phyloP scores from a whole-genome alignment of 495 filamentous ascomycete genomes.

The Daldinia grandis region DNA sequence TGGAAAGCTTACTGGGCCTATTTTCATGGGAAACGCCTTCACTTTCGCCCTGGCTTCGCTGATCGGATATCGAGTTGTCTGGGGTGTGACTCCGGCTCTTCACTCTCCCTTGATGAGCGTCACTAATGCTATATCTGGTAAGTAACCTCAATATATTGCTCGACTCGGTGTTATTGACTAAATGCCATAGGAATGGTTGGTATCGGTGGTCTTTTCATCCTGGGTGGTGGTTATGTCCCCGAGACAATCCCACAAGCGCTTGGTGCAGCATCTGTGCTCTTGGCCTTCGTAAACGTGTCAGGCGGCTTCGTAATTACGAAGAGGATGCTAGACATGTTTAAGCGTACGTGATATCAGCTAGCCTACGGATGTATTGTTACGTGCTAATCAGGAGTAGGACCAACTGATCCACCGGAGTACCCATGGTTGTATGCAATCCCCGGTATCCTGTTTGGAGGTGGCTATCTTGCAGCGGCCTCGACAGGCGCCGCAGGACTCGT shows the following conservation, averaged over 20 bases:
- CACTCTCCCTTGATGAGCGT: constrained; percentile 87
- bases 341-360: constrained; percentile 53
- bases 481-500: constrained; percentile 82
- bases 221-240: constrained; percentile 77
- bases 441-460: constrained; percentile 75
- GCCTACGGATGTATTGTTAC: neutral
- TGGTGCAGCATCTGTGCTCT: constrained; percentile 77
- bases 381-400: constrained; percentile 52
- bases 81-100: constrained; percentile 78
- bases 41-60: constrained; percentile 80
- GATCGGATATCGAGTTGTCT: constrained; percentile 82
- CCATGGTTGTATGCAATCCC: constrained; percentile 84
- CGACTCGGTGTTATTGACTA: constrained; percentile 36
- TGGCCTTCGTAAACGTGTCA: constrained; percentile 83
- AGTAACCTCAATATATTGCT: neutral
- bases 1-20: constrained; percentile 76
- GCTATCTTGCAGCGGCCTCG: constrained; percentile 75
- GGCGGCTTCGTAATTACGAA: constrained; percentile 87
- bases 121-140: constrained; percentile 83
- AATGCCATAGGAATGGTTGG: constrained; percentile 69
- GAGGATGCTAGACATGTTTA: constrained; percentile 93
- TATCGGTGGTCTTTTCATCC: constrained; percentile 81
- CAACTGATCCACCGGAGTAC: constrained; percentile 82
- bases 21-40: constrained; percentile 85
- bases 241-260: constrained; percentile 78